A percentile compares a stretch with the other conserved stretches of the same genome.
Evolutionary conservation across 768 basidiomycete species (phyloP).

Genomic region (Boletus bicolor): DNA sequence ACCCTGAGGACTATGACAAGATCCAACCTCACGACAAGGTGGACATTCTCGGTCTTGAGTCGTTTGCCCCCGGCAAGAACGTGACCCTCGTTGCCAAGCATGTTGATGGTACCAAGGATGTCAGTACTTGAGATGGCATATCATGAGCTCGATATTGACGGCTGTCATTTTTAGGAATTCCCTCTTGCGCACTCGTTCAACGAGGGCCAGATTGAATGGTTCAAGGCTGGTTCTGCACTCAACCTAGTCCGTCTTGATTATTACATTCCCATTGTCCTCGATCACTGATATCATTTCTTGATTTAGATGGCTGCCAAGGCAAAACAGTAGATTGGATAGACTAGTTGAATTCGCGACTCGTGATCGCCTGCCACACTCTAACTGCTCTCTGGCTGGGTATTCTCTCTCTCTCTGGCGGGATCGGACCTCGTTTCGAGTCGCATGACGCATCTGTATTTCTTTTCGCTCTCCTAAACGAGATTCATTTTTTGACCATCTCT

Average conservation of each 20-base stretch:
- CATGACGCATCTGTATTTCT: slow-evolving; percentile 1
- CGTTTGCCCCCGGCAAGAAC: slow-evolving; percentile 90
- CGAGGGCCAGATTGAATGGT: slow-evolving; percentile 96
- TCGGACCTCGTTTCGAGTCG: neutral
- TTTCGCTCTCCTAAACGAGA: neutral
- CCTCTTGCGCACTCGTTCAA: slow-evolving; percentile 91
- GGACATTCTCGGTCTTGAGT: slow-evolving; percentile 83
- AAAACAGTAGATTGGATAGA: slow-evolving; percentile 36
- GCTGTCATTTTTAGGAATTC: slow-evolving; percentile 49
- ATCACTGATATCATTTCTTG: slow-evolving; percentile 1
- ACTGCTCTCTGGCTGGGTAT: neutral
- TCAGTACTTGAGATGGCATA: slow-evolving; percentile 26
- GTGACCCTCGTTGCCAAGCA: slow-evolving; percentile 82
- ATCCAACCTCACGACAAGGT: slow-evolving; percentile 83
- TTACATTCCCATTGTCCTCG: neutral
- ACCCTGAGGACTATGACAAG: slow-evolving; percentile 94
- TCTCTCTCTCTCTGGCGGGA: neutral
- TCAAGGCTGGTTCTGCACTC: slow-evolving; percentile 94
- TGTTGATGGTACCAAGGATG: slow-evolving; percentile 70
- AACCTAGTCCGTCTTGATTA: slow-evolving; percentile 61
- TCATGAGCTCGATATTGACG: slow-evolving; percentile 9
- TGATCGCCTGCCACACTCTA: neutral
- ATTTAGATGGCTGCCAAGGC: slow-evolving; percentile 67
- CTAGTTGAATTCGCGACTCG: neutral
- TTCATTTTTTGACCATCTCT: neutral